phyloP scores from a whole-genome alignment of 306 rosid genomes.

The Lupinus albus region DNA sequence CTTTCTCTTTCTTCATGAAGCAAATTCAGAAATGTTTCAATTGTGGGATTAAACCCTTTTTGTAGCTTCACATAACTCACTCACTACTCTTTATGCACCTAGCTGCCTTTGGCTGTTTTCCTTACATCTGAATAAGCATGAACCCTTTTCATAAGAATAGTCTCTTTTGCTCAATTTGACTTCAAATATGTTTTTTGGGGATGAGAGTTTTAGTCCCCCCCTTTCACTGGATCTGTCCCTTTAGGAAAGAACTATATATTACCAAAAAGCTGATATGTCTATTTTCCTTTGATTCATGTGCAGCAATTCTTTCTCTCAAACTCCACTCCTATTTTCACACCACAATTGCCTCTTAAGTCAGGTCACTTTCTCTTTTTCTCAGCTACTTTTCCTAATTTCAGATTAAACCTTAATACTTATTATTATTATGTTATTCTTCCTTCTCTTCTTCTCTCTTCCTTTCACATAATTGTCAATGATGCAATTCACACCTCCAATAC shows the following conservation, averaged over 20 bases:
- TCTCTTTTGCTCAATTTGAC: conserved; percentile 53
- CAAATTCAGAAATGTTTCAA: conserved; percentile 29
- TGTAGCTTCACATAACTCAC: conserved; percentile 37
- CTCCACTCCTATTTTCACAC: conserved; percentile 33
- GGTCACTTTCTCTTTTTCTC: conserved; percentile 59
- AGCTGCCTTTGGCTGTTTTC: conserved; percentile 26
- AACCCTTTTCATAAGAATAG: conserved; percentile 38
- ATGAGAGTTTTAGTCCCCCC: conserved; percentile 29
- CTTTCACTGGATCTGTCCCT: conserved; percentile 42
- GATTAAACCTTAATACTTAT: not conserved
- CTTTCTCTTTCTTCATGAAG: conserved; percentile 20
- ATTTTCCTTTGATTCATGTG: conserved; percentile 24
- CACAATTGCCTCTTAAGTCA: conserved; percentile 45
- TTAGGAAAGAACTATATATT: conserved; percentile 36
- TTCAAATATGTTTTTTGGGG: conserved; percentile 48
- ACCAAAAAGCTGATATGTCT: conserved; percentile 44
- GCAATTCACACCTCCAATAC: conserved; percentile 65
- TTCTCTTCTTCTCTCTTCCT: not conserved
- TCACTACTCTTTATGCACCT: not conserved
- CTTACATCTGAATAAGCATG: conserved; percentile 48
- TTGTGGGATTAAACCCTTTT: conserved; percentile 39
- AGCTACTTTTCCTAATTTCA: conserved; percentile 26
- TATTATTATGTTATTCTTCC: not conserved
- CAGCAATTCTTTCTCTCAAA: conserved; percentile 32
- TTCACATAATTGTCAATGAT: conserved; percentile 43